A percentile compares a stretch with the other conserved stretches of the same genome.
Evolutionary conservation across 768 basidiomycete species (phyloP).

Genomic region (Amanita rimosa): DNA sequence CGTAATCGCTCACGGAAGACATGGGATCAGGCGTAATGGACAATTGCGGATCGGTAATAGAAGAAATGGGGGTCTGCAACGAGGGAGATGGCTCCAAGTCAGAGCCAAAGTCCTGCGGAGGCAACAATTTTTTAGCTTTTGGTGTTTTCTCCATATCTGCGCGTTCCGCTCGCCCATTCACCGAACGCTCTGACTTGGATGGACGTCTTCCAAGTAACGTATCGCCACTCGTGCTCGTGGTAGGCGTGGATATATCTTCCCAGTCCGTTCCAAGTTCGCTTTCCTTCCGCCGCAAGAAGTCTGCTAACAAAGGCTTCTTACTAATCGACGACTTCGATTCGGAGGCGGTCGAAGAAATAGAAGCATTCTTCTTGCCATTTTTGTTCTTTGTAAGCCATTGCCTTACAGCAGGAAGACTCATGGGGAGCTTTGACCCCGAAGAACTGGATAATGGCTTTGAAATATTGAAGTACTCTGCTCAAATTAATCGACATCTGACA

Average conservation of each 20-base stretch:
- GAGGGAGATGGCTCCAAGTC: constrained; percentile 3
- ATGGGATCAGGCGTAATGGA: constrained; percentile 71
- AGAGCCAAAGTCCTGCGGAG: constrained; percentile 12
- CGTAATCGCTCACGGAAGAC: constrained; percentile 65
- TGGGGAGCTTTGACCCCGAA: constrained; percentile 44
- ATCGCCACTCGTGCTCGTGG: constrained; percentile 32
- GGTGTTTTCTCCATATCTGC: constrained; percentile 30
- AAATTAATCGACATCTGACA: background rate
- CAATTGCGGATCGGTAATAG: constrained; percentile 34
- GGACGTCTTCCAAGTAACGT: constrained; percentile 15
- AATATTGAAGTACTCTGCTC: constrained; percentile 2
- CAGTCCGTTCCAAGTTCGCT: constrained; percentile 47
- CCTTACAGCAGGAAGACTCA: constrained; percentile 66
- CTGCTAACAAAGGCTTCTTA: constrained; percentile 60
- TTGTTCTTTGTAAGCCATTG: constrained; percentile 66
- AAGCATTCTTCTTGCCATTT: constrained; percentile 36
- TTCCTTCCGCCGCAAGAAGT: constrained; percentile 51
- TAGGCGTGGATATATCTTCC: constrained; percentile 53
- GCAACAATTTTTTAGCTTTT: constrained; percentile 26
- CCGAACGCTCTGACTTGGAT: constrained; percentile 9
- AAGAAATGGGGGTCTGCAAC: constrained; percentile 9
- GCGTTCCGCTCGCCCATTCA: constrained; percentile 13
- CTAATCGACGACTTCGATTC: constrained; percentile 24
- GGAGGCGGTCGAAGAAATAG: constrained; percentile 21
- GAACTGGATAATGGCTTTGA: constrained; percentile 1